These are phyloP conservation scores for Fusarium chuoi DNA, from an alignment of 2,329 filamentous ascomycete species.

Conservation along the genomic window DNA sequence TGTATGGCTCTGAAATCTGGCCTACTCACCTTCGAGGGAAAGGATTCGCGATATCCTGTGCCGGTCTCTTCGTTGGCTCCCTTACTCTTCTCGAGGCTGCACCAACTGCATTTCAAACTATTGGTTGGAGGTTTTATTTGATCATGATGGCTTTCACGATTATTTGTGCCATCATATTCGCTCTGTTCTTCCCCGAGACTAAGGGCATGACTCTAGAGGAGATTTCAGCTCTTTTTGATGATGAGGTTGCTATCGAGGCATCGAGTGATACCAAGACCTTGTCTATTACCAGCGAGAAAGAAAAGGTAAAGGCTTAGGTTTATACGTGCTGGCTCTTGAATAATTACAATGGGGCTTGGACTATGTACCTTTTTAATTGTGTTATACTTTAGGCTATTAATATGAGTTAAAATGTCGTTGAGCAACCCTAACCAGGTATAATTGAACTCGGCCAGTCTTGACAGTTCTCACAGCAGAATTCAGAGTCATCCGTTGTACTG, in stretches of 20 bases:
- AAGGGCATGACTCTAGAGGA: background rate
- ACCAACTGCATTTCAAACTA: background rate
- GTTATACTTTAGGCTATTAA: too few species aligned
- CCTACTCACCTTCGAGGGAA: background rate
- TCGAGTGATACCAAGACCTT: background rate
- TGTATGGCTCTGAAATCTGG: background rate
- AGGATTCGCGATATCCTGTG: background rate
- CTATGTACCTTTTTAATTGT: rapidly evolving
- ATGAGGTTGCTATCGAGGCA: background rate
- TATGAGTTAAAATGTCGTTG: rapidly evolving
- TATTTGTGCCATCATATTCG: background rate
- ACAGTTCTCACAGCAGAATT: background rate
- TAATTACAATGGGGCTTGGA: rapidly evolving
- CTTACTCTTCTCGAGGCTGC: background rate
- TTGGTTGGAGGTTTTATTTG: background rate
- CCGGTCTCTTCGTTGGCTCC: background rate
- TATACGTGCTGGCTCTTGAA: background rate
- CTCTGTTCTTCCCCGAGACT: background rate
- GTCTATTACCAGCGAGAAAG: background rate
- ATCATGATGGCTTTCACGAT: background rate
- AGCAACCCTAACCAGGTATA: rapidly evolving
- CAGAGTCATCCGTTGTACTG: too few species aligned
- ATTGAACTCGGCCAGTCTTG: background rate
- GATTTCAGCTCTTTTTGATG: background rate
- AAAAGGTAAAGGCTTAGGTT: background rate